These are phyloP conservation scores for Phytophthora quininea DNA, from an alignment of 352 stramenopile species.

Conservation along the genomic window DNA sequence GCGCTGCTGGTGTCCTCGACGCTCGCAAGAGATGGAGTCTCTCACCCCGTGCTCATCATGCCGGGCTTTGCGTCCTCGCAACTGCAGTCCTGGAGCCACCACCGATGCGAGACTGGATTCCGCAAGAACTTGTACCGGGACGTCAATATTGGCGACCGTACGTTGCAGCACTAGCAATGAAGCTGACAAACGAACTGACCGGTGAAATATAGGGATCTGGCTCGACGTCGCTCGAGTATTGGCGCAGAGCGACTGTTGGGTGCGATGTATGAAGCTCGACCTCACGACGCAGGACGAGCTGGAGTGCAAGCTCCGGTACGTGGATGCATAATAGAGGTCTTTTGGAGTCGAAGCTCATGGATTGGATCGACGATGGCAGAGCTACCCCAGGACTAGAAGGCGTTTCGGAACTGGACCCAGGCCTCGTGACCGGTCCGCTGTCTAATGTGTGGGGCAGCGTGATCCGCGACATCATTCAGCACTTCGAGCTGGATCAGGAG, in stretches of 20 bases:
- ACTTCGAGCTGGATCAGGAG: conserved; percentile 70
- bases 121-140: conserved; percentile 82
- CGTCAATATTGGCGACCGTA: conserved; percentile 79
- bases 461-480: conserved; percentile 68
- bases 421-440: conserved; percentile 73
- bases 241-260: conserved; percentile 78
- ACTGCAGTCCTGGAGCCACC: conserved; percentile 72
- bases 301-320: conserved; percentile 76
- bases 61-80: conserved; percentile 83
- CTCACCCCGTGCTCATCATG: conserved; percentile 72
- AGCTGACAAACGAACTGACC: too few species aligned
- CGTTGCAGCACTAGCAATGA: conserved; percentile 11
- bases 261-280: conserved; percentile 78
- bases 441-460: conserved; percentile 76
- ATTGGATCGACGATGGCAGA: conserved; percentile 16
- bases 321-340: not conserved
- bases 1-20: conserved; percentile 1
- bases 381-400: conserved; percentile 60
- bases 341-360: not conserved
- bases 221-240: conserved; percentile 75
- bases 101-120: conserved; percentile 61
- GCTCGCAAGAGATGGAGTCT: conserved; percentile 15
- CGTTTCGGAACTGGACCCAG: conserved; percentile 78
- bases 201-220: conserved; percentile 52
- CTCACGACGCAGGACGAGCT: conserved; percentile 70